Evolutionary conservation across 805 yeast species (phyloP).

Genomic region (Ogataea pignaliae): DNA sequence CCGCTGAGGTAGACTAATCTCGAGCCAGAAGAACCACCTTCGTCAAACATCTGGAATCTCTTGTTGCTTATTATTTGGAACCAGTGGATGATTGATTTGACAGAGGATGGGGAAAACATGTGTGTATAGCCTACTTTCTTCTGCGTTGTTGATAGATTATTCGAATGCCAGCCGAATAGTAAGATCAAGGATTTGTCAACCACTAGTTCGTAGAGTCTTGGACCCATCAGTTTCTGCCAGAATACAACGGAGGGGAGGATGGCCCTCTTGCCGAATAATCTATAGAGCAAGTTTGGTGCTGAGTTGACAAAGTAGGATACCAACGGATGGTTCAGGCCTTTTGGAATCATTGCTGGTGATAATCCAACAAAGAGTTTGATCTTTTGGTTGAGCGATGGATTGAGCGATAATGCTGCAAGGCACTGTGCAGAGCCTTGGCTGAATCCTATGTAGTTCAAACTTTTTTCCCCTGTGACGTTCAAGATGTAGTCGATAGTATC

Average conservation of each 20-base stretch:
- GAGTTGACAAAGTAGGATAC: slow-evolving; percentile 56
- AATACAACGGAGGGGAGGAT: slow-evolving; percentile 70
- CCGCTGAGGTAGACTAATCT: slow-evolving; percentile 26
- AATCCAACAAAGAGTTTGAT: slow-evolving; percentile 66
- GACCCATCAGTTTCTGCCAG: slow-evolving; percentile 50
- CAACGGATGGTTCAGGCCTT: slow-evolving; percentile 53
- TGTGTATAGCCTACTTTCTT: slow-evolving; percentile 47
- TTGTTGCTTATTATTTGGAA: slow-evolving; percentile 40
- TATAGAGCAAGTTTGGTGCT: slow-evolving; percentile 66
- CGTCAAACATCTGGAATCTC: slow-evolving; percentile 52
- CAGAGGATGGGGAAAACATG: slow-evolving; percentile 51
- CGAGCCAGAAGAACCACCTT: slow-evolving; percentile 32
- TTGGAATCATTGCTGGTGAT: slow-evolving; percentile 93
- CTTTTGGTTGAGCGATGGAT: slow-evolving; percentile 56
- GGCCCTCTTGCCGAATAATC: slow-evolving; percentile 70
- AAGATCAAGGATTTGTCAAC: slow-evolving; percentile 42
- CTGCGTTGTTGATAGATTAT: slow-evolving; percentile 39
- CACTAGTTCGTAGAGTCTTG: slow-evolving; percentile 41
- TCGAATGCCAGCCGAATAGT: slow-evolving; percentile 46
- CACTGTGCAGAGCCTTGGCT: slow-evolving; percentile 95
- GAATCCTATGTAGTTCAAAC: slow-evolving; percentile 76
- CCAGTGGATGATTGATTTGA: slow-evolving; percentile 50
- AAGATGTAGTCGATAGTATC: slow-evolving; percentile 73
- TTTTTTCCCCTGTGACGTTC: slow-evolving; percentile 36
- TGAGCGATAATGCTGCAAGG: slow-evolving; percentile 71